Percentiles rank a stretch among this genome's conserved stretches.
Conservation (phyloP, 2,329 filamentous ascomycete genomes). For the Alternaria sp. region DNA sequence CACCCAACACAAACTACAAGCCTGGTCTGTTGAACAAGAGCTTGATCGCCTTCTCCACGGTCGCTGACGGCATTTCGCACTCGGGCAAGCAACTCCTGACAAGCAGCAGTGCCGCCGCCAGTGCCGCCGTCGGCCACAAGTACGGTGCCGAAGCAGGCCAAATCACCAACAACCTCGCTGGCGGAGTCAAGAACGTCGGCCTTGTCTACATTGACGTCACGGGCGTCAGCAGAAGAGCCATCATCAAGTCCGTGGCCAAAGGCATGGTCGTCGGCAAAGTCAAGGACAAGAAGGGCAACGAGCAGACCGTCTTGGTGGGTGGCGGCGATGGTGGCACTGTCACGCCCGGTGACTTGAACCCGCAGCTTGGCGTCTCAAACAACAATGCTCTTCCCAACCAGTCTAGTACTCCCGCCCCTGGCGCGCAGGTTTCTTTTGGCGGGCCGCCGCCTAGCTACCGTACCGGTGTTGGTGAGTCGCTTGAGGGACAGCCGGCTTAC, state of each 20-base stretch:
- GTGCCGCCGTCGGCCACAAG: slow-evolving; percentile 84
- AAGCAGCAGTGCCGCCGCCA: slow-evolving; percentile 79
- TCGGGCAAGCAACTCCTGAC: slow-evolving; percentile 80
- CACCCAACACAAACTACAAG: slow-evolving; percentile 72
- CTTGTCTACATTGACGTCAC: slow-evolving; percentile 97
- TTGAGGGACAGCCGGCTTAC: slow-evolving; percentile 48
- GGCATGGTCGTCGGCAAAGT: slow-evolving; percentile 89
- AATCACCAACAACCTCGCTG: slow-evolving; percentile 76
- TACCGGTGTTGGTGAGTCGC: slow-evolving; percentile 49
- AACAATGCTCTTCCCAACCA: slow-evolving; percentile 40
- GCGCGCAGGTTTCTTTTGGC: slow-evolving; percentile 48
- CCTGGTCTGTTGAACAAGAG: slow-evolving; percentile 94
- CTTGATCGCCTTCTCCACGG: slow-evolving; percentile 93
- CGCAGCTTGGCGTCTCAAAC: slow-evolving; percentile 39
- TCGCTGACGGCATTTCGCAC: slow-evolving; percentile 92
- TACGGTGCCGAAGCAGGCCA: slow-evolving; percentile 87
- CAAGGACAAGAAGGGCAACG: slow-evolving; percentile 75
- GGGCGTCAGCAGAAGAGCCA: slow-evolving; percentile 85
- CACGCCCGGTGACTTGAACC: slow-evolving; percentile 51
- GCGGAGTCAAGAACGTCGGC: slow-evolving; percentile 94
- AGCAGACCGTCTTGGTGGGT: slow-evolving; percentile 71
- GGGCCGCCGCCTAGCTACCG: slow-evolving; percentile 47
- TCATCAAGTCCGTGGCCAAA: slow-evolving; percentile 95
- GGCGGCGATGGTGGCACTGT: slow-evolving; percentile 65
- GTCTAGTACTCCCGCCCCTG: slow-evolving; percentile 32